These are phyloP conservation scores for Aschersonia sp. DNA, from an alignment of 2,329 filamentous ascomycete genomes.

Conservation along the genomic window DNA sequence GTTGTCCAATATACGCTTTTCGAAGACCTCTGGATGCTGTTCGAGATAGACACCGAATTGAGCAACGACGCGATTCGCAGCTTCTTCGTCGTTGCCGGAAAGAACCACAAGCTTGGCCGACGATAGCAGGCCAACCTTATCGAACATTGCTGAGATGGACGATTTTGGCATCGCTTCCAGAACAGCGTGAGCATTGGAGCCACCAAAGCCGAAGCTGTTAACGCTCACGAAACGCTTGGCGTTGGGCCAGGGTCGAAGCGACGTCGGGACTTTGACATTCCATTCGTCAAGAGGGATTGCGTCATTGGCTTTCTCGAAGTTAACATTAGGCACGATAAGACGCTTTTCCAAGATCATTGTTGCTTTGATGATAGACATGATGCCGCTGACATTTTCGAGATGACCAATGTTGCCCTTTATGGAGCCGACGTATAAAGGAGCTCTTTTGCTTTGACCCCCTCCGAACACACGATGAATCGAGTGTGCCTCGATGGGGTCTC, in stretches of 20 bases:
- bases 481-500: conserved; percentile 37
- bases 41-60: conserved; percentile 24
- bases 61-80: conserved; percentile 13
- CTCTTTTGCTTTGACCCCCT: conserved; percentile 18
- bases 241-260: conserved; percentile 30
- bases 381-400: conserved; percentile 32
- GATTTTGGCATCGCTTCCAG: conserved; percentile 11
- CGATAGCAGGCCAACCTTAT: conserved; percentile 2
- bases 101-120: conserved; percentile 25
- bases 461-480: conserved; percentile 30
- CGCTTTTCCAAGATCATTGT: conserved; percentile 33
- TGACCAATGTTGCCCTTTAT: conserved; percentile 38
- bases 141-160: background rate
- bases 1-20: conserved; percentile 27
- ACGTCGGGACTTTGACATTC: conserved; percentile 32
- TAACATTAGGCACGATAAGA: conserved; percentile 33
- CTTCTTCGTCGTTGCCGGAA: conserved; percentile 21
- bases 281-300: conserved; percentile 33
- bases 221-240: conserved; percentile 34
- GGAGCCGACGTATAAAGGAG: conserved; percentile 30
- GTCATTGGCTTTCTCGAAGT: conserved; percentile 33
- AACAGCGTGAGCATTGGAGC: conserved; percentile 29
- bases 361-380: conserved; percentile 35
- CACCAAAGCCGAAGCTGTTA: conserved; percentile 33
- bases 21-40: conserved; percentile 25